Percentiles rank a stretch among this genome's conserved stretches.
phyloP scores from a whole-genome alignment of 495 filamentous ascomycete genomes.

The Wilcoxina mikolae region DNA sequence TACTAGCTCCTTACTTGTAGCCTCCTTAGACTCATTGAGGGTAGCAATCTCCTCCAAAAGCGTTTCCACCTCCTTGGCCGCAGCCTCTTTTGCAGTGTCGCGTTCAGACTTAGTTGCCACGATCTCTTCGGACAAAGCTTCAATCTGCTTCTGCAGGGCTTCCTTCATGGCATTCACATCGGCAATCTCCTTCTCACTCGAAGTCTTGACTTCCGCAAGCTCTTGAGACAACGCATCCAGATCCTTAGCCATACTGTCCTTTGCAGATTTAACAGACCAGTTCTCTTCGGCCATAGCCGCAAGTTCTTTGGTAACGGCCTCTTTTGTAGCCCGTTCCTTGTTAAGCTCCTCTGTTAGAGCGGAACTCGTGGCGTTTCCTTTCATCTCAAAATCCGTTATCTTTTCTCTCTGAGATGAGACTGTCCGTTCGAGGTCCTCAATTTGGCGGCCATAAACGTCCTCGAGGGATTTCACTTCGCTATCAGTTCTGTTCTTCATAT shows the following conservation, averaged over 20 bases:
- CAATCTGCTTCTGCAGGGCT: slow-evolving; percentile 31
- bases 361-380: slow-evolving; percentile 12
- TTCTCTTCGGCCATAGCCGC: slow-evolving; percentile 23
- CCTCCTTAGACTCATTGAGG: slow-evolving; percentile 7
- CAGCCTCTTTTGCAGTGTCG: slow-evolving; percentile 4
- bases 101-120: background rate
- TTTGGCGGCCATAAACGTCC: slow-evolving; percentile 12
- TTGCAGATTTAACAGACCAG: slow-evolving; percentile 30
- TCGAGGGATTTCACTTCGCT: slow-evolving; percentile 13
- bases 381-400: slow-evolving; percentile 13
- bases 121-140: slow-evolving; percentile 1
- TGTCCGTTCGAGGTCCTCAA: slow-evolving; percentile 14
- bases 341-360: slow-evolving; percentile 4
- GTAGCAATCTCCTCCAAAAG: slow-evolving; percentile 13
- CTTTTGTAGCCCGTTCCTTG: slow-evolving; percentile 4
- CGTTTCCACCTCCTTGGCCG: slow-evolving; percentile 8
- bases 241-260: slow-evolving; percentile 27
- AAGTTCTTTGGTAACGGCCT: slow-evolving; percentile 14
- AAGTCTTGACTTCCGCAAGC: slow-evolving; percentile 27
- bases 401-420: slow-evolving; percentile 16
- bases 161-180: slow-evolving; percentile 29
- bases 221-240: slow-evolving; percentile 32
- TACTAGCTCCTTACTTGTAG: slow-evolving; percentile 8
- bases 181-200: slow-evolving; percentile 15
- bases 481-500: slow-evolving; percentile 5